phyloP scores from a whole-genome alignment of 495 filamentous ascomycete genomes.

The Aspergillus affinis region DNA sequence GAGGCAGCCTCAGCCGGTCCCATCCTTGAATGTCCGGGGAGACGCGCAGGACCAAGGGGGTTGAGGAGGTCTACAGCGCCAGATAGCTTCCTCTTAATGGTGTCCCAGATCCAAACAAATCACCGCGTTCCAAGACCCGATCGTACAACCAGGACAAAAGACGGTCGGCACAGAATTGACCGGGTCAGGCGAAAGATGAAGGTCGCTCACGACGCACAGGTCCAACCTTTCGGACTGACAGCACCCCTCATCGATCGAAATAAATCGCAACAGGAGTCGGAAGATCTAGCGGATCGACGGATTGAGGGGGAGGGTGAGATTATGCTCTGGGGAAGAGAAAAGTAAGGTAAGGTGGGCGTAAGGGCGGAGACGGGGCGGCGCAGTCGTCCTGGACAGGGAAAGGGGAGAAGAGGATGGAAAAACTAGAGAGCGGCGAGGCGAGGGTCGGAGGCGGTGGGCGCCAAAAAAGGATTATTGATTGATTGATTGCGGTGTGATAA shows the following conservation, averaged over 20 bases:
- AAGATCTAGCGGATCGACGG: neutral
- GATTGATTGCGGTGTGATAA: neutral
- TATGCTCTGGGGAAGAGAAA: conserved; percentile 13
- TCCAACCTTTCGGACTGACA: conserved; percentile 12
- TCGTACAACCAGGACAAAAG: conserved; percentile 3
- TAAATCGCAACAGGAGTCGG: neutral
- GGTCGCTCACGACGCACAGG: conserved; percentile 15
- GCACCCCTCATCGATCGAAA: conserved; percentile 12
- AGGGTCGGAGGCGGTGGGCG: neutral
- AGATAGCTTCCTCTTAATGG: conserved; percentile 10
- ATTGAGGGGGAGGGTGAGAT: conserved; percentile 8
- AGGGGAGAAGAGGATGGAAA: conserved; percentile 20
- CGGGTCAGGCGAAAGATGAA: neutral
- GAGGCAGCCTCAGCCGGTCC: conserved; percentile 39
- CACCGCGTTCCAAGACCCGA: neutral
- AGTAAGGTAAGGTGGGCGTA: conserved; percentile 15
- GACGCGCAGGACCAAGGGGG: conserved; percentile 6
- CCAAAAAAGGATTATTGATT: conserved; percentile 3
- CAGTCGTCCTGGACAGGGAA: neutral
- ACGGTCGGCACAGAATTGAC: conserved; percentile 5
- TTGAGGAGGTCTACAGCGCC: conserved; percentile 12
- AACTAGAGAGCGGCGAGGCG: conserved; percentile 11
- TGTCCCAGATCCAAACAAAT: conserved; percentile 9
- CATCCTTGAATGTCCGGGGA: conserved; percentile 32
- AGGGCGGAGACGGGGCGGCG: conserved; percentile 12